Evolutionary conservation across 805 yeast species (phyloP), one percentile per base, ranked within the genome.

Genomic region (Barnettozyma populi): DNA sequence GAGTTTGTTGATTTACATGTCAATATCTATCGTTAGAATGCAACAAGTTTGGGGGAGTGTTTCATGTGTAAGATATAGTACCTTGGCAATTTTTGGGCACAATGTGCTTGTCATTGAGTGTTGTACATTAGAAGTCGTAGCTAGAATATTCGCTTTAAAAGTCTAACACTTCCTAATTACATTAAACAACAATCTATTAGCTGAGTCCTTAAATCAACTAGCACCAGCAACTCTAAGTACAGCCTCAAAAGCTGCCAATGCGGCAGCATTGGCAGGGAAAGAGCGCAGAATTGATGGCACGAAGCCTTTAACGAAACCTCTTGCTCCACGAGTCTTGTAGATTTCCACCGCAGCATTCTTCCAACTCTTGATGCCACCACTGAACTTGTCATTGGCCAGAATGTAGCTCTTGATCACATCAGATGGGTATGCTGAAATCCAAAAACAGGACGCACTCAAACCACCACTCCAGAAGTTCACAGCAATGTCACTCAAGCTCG

Each of bases 391-490:
- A 63, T 86, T 95, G 2, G 90, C 87, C 80, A 89, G 79, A 49
- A 89, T 78, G 41, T 84, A 84, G 60, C 89, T 95, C 64, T 89
- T 90, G 23, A 90, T 83, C 25, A 90, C 95, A 65, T 89, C 97
- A 0, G 84, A 78, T 1, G 96, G 96, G 61, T 87, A 89, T 0
- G 96, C 96, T 35, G 85, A 78, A 16, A 84, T 78, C 96, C 96
- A 89, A 67, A 89, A 89, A 38, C 88, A 83, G 0, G 88, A 77
- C 4, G 96, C 96, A 43, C 89, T 77, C 41, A 88, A 68, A 0
- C 97, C 97, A 25, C 97, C 97, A 9, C 90, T 78, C 95, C 96
- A 89, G 68, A 89, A 89, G 64, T 88, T 89, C 49, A 89, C 74
- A 0, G 89, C 71, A 2, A 94, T 79, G 36, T 77, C 77, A 43